Evolutionary conservation across 305 asterid genomes (phyloP), one percentile per base, ranked within the genome.

Genomic region (Rubia tinctorum): DNA sequence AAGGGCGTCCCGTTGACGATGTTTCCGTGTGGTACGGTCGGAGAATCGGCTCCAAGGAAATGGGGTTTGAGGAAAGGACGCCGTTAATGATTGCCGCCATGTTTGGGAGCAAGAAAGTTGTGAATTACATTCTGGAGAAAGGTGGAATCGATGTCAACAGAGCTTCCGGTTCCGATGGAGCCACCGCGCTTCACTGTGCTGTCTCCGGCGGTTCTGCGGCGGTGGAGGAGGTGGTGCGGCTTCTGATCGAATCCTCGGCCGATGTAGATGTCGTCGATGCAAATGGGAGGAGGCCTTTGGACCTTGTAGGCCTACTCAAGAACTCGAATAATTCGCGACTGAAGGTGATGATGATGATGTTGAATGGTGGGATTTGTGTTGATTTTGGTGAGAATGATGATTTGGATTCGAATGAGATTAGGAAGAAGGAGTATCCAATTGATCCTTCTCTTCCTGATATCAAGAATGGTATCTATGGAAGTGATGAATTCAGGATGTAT

Each of bases 381-480:
- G 77, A 47, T 9, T 76, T 69, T 45, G 47, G 7, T 27, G 43
- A 37, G 72, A 39, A 17, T 71, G 64, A 66, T 65, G 76, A 75
- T 60, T 65, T 34, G 17, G 82, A 72, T 20, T 59, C 80, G 59
- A 73, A 71, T 43, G 60, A 45, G 20, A 17, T 20, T 10, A 81
- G 79, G 80, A 84, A 72, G 79, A 84, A 79, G 70, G 85, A 79
- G 59, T 84, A 78, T 55, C 87, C 87, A 49, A 66, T 81, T 22
- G 87, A 84, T 74, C 82, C 85, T 14, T 81, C 87, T 37, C 83
- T 84, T 76, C 87, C 87, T 0, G 85, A 84, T 71, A 81, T 84
- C 68, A 84, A 84, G 72, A 79, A 74, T 8, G 83, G 80, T 51
- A 71, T 81, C 43, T 84, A 76, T 72, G 85, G 83, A 40, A 73